Evolutionary conservation across 345 rosid species (phyloP), one percentile per base, ranked within the genome.

Genomic region (Punica granatum): DNA sequence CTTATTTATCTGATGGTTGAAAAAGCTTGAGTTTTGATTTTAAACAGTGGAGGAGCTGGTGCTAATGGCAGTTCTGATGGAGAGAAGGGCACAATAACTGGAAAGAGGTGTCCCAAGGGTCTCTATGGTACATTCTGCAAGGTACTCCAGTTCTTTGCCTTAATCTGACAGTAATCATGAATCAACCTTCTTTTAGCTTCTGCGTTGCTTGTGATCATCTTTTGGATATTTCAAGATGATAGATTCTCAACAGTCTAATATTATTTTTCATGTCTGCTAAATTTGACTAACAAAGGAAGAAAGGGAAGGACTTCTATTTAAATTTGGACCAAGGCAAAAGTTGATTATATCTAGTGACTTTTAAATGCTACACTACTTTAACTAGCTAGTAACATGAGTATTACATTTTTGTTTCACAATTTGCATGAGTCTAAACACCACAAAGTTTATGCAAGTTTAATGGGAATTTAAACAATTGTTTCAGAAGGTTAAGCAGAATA

Each of bases 61-160:
- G 74, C 79, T 66, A 76, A 81, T 76, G 97, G 92, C 74, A 96
- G 96, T 67, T 87, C 71, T 67, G 82, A 79, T 58, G 99, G 99
- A 56, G 92, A 85, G 67, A 77, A 73, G 63, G 99, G 99, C 74
- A 90, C 99, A 7, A 75, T 89, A 70, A 89, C 97, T 49, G 99
- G 99, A 37, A 91, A 83, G 76, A 85, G 73, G 65, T 94, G 99
- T 69, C 99, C 99, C 28, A 81, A 76, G 75, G 99, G 99, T 37
- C 96, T 94, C 70, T 85, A 83, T 79, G 97, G 99, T 74, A 89
- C 90, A 78, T 94, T 89, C 73, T 94, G 99, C 75, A 64, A 76
- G 90, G 99, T 94, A 82, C n/a, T 60, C 77, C 33, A 74, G 34
- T 18, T 41, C 37, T 49, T 56, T 56, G 1, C 34, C 34, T 56